Percentiles rank a stretch among this genome's conserved stretches.
Conservation (phyloP, 441 rosid species). For the Gossypium gossypioides region DNA sequence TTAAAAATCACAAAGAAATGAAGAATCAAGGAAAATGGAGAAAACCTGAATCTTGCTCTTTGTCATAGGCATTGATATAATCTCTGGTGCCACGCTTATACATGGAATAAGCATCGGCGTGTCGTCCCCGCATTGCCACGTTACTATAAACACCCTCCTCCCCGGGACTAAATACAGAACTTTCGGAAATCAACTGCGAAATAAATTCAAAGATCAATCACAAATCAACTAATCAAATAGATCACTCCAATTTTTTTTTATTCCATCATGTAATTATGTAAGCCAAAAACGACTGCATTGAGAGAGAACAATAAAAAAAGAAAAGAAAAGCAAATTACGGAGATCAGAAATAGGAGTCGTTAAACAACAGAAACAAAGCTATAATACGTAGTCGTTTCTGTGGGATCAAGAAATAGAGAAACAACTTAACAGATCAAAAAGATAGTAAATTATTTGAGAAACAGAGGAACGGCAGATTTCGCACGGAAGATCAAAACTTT, state of each 20-base stretch:
- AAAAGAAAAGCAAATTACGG: neutral
- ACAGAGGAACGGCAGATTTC: neutral
- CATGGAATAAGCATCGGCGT: conserved; percentile 34
- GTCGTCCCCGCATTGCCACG: conserved; percentile 70
- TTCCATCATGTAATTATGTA: neutral
- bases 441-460: neutral
- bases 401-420: neutral
- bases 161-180: conserved; percentile 14
- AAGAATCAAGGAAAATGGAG: conserved; percentile 2
- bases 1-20: neutral
- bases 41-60: conserved; percentile 48
- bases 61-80: conserved; percentile 32
- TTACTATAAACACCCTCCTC: conserved; percentile 23
- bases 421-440: neutral
- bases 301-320: neutral
- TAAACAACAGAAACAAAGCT: neutral
- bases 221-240: neutral
- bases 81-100: conserved; percentile 63
- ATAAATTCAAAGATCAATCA: neutral
- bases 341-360: neutral
- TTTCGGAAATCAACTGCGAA: conserved; percentile 22
- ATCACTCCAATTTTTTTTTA: neutral
- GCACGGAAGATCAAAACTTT: neutral
- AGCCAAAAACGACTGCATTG: neutral
- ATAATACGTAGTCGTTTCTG: neutral